Evolutionary conservation across 2,329 filamentous ascomycete species (phyloP).

Genomic region (Beauveria sp.): DNA sequence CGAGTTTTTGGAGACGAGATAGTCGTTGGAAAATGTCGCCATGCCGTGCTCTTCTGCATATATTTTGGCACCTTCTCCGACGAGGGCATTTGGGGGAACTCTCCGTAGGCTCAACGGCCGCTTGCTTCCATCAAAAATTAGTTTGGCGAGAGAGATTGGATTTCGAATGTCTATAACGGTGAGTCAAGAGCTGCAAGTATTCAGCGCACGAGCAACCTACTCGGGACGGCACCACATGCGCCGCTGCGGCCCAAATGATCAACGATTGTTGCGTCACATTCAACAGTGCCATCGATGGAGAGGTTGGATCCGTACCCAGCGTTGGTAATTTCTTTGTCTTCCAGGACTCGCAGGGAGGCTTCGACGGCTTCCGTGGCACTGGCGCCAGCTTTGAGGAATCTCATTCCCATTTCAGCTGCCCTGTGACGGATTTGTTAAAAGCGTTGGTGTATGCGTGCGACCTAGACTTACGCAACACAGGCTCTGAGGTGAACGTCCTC

Average conservation of each 20-base stretch:
- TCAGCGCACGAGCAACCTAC: conserved; percentile 45
- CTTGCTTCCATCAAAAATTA: conserved; percentile 71
- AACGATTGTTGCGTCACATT: conserved; percentile 90
- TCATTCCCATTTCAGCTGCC: conserved; percentile 79
- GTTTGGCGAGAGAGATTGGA: conserved; percentile 77
- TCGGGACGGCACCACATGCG: conserved; percentile 81
- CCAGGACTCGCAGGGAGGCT: conserved; percentile 76
- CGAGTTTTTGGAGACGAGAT: conserved; percentile 72
- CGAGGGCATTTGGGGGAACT: conserved; percentile 86
- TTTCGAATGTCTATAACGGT: conserved; percentile 70
- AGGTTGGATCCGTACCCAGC: conserved; percentile 94
- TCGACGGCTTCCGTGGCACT: conserved; percentile 84
- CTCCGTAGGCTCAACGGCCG: conserved; percentile 73
- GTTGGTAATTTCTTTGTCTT: conserved; percentile 94
- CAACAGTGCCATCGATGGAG: conserved; percentile 80
- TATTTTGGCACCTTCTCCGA: conserved; percentile 76
- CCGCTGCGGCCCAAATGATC: conserved; percentile 88
- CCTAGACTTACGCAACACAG: conserved; percentile 68
- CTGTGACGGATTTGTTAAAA: conserved; percentile 33
- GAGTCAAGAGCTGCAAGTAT: conserved; percentile 12
- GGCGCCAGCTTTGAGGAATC: conserved; percentile 67
- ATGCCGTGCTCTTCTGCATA: conserved; percentile 79
- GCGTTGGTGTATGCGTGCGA: not conserved
- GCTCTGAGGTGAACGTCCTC: conserved; percentile 77
- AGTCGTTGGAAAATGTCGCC: conserved; percentile 62